Conservation (phyloP, 2,329 filamentous ascomycete species). For the Aspergillus proliferans region DNA sequence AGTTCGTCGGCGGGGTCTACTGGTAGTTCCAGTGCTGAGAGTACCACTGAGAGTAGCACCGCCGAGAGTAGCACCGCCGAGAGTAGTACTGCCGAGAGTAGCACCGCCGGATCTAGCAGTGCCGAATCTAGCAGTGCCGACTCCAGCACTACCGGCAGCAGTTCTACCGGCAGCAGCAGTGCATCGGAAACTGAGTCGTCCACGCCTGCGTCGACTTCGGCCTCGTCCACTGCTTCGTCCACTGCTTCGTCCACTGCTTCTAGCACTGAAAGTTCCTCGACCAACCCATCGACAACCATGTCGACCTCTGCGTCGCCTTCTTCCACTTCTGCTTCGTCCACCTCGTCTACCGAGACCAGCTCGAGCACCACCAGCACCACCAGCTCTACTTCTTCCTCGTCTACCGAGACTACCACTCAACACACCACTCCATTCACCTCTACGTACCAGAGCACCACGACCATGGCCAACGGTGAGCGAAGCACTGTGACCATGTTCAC, state of each 20-base stretch:
- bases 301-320: conserved; percentile 4
- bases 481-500: conserved; percentile 42
- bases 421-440: conserved; percentile 29
- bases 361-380: conserved; percentile 12
- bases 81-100: background rate
- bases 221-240: conserved; percentile 3
- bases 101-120: no score
- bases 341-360: conserved; percentile 10
- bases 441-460: conserved; percentile 37
- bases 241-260: conserved; percentile 4
- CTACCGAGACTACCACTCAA: conserved; percentile 16
- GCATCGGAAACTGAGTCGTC: background rate
- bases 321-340: conserved; percentile 11
- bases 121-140: no score
- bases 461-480: conserved; percentile 35
- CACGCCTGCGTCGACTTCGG: conserved; percentile 4
- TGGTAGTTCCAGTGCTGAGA: background rate
- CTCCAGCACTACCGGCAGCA: background rate
- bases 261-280: background rate
- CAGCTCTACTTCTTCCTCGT: conserved; percentile 7
- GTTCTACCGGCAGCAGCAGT: background rate
- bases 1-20: background rate
- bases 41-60: background rate
- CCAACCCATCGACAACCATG: conserved; percentile 16
- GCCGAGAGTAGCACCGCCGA: no score